Evolutionary conservation across 225 moss, liverwort and hornwort genomes (phyloP).

Genomic region (Antitrichia curtipendula): DNA sequence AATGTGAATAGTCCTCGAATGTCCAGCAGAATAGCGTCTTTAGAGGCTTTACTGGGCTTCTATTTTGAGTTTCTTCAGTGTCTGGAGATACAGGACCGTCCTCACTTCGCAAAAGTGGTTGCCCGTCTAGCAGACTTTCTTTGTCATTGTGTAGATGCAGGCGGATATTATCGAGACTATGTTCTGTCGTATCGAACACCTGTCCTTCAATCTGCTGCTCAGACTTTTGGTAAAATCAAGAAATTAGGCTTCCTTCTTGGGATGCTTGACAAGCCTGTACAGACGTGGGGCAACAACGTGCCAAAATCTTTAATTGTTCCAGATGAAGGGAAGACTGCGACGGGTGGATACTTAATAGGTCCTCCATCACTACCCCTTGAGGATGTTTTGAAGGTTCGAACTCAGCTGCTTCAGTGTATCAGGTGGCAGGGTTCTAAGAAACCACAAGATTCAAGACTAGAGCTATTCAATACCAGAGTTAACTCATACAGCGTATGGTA

Average conservation of each 20-base stretch:
- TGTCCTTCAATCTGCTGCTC: constrained; percentile 64
- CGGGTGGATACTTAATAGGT: constrained; percentile 29
- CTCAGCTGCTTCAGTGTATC: constrained; percentile 77
- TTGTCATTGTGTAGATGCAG: constrained; percentile 95
- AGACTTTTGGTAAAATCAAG: constrained; percentile 75
- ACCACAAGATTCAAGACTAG: constrained; percentile 44
- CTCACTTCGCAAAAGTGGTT: constrained; percentile 76
- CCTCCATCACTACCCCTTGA: constrained; percentile 68
- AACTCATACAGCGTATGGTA: constrained; percentile 39
- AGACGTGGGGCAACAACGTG: background rate
- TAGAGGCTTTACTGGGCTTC: constrained; percentile 56
- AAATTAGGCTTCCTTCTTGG: constrained; percentile 81
- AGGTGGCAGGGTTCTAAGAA: constrained; percentile 53
- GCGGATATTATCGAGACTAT: constrained; percentile 67
- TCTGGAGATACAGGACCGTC: constrained; percentile 69
- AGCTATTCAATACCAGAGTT: constrained; percentile 37
- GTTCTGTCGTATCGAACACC: constrained; percentile 60
- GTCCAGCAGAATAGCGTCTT: constrained; percentile 28
- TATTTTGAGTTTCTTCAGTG: constrained; percentile 70
- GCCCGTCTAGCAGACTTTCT: constrained; percentile 91
- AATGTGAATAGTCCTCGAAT: background rate
- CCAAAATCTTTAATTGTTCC: constrained; percentile 5
- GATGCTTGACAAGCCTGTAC: constrained; percentile 72
- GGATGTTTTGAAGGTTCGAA: constrained; percentile 81
- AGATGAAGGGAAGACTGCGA: constrained; percentile 28